Evolutionary conservation across 768 basidiomycete species (phyloP).

Genomic region (Hericium coralloides): DNA sequence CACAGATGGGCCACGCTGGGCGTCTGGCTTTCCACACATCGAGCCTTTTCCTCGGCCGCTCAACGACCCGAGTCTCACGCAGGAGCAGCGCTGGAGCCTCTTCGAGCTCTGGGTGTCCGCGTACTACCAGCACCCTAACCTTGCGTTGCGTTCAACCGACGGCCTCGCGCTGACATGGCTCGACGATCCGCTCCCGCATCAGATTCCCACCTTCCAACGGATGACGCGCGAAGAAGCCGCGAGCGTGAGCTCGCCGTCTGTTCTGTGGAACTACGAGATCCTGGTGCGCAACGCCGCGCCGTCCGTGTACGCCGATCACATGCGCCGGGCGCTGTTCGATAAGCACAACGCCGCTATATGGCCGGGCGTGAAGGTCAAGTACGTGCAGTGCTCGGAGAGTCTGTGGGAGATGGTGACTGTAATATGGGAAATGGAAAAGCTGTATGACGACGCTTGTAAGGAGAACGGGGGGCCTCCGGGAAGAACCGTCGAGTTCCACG

Average conservation of each 20-base stretch:
- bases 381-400: neutral
- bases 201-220: neutral
- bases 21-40: neutral
- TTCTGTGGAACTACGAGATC: neutral
- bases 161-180: neutral
- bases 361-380: neutral
- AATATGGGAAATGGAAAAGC: neutral
- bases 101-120: neutral
- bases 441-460: neutral
- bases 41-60: neutral
- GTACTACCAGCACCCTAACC: neutral
- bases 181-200: neutral
- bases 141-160: neutral
- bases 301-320: neutral
- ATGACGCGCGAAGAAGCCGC: neutral
- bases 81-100: neutral
- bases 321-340: neutral
- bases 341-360: neutral
- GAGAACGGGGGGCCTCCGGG: neutral
- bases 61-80: neutral
- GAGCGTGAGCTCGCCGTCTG: neutral
- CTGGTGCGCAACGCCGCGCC: neutral
- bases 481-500: neutral
- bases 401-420: neutral
- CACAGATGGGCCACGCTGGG: neutral